Percentiles rank a stretch among this genome's conserved stretches.
Conservation (phyloP, 2,329 filamentous ascomycete species). For the Acrocalymma vagum region DNA sequence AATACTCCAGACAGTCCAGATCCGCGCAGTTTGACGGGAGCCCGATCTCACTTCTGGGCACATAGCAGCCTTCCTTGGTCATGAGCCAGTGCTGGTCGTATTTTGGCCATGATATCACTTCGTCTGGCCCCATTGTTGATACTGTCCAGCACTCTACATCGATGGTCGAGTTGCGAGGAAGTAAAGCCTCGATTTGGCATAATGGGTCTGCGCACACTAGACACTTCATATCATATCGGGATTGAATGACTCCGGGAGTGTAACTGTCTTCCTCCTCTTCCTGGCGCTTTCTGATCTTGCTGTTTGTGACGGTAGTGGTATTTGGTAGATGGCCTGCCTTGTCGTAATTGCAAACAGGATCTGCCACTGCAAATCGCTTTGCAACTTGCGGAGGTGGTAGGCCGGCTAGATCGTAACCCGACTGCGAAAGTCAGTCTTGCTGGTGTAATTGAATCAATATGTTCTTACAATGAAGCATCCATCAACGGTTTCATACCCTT, state of each 20-base stretch:
- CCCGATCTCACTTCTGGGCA: background rate
- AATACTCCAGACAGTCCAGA: slow-evolving; percentile 4
- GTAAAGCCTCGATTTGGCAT: background rate
- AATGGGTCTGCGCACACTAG: slow-evolving; percentile 2
- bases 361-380: no score
- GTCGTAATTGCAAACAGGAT: slow-evolving; percentile 18
- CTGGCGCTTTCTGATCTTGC: background rate
- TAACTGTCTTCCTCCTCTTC: no score
- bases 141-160: slow-evolving; percentile 9
- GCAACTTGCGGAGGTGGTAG: no score
- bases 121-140: slow-evolving; percentile 8
- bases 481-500: no score
- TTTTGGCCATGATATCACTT: slow-evolving; percentile 7
- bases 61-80: slow-evolving; percentile 8
- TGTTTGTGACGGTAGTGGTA: background rate
- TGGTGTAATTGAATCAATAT: no score
- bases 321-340: slow-evolving; percentile 3
- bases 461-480: no score
- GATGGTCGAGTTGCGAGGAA: background rate
- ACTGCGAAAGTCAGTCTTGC: no score
- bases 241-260: background rate
- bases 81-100: slow-evolving; percentile 9
- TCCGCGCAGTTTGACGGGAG: background rate
- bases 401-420: no score
- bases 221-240: background rate